Evolutionary conservation across 2,329 filamentous ascomycete species (phyloP).

Genomic region (Xylaria sp.): DNA sequence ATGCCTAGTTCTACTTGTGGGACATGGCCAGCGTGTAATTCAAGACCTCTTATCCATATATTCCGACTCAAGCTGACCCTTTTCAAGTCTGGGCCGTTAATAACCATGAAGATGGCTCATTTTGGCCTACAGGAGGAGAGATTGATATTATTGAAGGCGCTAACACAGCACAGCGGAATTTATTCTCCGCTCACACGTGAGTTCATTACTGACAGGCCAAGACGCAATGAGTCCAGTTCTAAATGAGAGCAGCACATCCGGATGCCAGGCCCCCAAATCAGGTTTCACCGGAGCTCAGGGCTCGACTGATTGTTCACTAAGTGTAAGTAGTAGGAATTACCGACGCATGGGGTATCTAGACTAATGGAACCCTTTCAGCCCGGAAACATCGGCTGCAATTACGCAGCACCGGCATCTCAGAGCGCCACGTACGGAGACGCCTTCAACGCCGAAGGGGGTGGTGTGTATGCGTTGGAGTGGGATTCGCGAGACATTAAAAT

Average conservation of each 20-base stretch:
- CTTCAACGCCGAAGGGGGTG: constrained; percentile 75
- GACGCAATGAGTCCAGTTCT: neutral
- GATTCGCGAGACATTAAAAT: constrained; percentile 73
- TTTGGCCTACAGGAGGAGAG: constrained; percentile 73
- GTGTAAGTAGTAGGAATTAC: constrained; percentile 36
- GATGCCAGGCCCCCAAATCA: constrained; percentile 41
- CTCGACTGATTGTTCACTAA: constrained; percentile 44
- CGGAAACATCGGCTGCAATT: constrained; percentile 61
- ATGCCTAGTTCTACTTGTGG: constrained; percentile 79
- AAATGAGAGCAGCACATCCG: constrained; percentile 36
- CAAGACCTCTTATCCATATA: neutral
- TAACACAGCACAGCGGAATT: constrained; percentile 68
- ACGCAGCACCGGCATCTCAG: constrained; percentile 54
- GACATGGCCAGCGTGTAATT: constrained; percentile 76
- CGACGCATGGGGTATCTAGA: neutral
- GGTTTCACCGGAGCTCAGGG: constrained; percentile 45
- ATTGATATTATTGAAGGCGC: constrained; percentile 78
- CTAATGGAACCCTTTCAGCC: constrained; percentile 50
- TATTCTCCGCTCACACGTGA: constrained; percentile 71
- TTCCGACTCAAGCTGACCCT: constrained; percentile 34
- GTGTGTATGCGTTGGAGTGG: constrained; percentile 79
- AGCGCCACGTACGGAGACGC: constrained; percentile 66
- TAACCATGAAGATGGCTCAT: constrained; percentile 52
- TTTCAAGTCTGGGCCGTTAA: constrained; percentile 64
- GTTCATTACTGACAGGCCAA: constrained; percentile 25